phyloP scores from a whole-genome alignment of 2,329 filamentous ascomycete genomes.

The Phyllosticta citribraziliensis region DNA sequence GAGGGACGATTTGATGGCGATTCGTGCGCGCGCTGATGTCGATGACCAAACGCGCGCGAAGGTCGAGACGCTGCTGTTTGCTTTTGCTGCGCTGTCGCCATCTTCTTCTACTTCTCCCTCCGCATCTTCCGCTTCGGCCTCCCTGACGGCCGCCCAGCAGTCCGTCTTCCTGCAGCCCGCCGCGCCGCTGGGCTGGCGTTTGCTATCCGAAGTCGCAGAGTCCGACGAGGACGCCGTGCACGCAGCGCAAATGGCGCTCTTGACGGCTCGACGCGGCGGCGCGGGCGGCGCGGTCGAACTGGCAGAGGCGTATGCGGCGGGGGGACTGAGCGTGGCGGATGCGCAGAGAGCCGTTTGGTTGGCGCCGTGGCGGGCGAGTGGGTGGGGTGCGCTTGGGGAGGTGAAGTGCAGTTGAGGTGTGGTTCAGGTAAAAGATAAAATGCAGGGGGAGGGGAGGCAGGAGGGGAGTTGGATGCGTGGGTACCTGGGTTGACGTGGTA shows the following conservation, averaged over 20 bases:
- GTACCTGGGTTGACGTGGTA: no score
- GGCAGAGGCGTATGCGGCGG: slow-evolving; percentile 63
- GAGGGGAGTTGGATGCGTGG: no score
- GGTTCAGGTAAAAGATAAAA: no score
- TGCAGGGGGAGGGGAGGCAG: no score
- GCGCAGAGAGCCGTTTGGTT: slow-evolving; percentile 68
- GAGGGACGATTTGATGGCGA: slow-evolving; percentile 60
- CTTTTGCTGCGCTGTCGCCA: slow-evolving; percentile 52
- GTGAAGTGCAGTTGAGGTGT: neutral
- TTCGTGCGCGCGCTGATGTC: slow-evolving; percentile 59
- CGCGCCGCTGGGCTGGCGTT: slow-evolving; percentile 70
- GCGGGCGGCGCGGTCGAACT: slow-evolving; percentile 57
- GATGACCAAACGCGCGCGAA: slow-evolving; percentile 54
- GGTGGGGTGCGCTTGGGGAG: slow-evolving; percentile 51
- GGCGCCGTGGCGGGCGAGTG: slow-evolving; percentile 64
- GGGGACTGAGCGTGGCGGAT: slow-evolving; percentile 56
- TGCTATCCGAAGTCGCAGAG: slow-evolving; percentile 39
- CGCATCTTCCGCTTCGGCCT: slow-evolving; percentile 9
- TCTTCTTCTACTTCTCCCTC: neutral
- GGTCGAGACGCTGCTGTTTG: slow-evolving; percentile 66
- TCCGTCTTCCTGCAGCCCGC: slow-evolving; percentile 75
- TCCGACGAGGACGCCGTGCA: slow-evolving; percentile 25
- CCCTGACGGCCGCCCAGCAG: slow-evolving; percentile 56
- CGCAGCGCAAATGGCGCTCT: slow-evolving; percentile 67
- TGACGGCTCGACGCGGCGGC: slow-evolving; percentile 62